Base-by-base conservation (phyloP, 192 early-diverging fungal species). In the Coemansia sp. region DNA sequence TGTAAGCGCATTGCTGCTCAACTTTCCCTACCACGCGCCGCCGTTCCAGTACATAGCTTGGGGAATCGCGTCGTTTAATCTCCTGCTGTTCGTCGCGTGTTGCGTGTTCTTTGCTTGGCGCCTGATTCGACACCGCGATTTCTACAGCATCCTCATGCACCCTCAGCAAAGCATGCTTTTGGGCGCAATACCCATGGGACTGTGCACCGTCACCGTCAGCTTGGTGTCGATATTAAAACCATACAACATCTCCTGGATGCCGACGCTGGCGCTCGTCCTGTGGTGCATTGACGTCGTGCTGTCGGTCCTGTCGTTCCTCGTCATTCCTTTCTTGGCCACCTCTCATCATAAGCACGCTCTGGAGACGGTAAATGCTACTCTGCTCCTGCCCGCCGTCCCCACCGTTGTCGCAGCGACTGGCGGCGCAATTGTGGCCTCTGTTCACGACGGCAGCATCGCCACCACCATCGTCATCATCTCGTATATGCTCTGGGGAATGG, bases 171-270 rank as follows among this genome's bases (percentile, higher is more conserved):
- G 80, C 60, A 72, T 87, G 73, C 53, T 73, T 6, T 49, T 87
- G 39, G 86, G 86, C 42, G 67, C 83, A 0, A 71, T 84, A 10
- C 86, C 86, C 0, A 86, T 87, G 86, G 77, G 77, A 0, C 62
- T 86, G 35, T 65, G 70, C 37, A 85, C 84, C 8, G 43, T 87
- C 22, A 62, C 73, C 59, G 81, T 71, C 54, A 54, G 40, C 9
- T 37, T 77, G 0, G 59, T 77, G 0, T n/a, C 59, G 35, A 84
- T 77, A n/a, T 39, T 79, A 0, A 29, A 43, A 1, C 70, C 54
- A 6, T 69, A 73, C 10, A 56, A 63, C 39, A 32, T 57, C 7
- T 11, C 24, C 5, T 86, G 83, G 85, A 42, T 78, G 9, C 68
- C 79, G 3, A 67, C 49, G 12, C 39, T 87, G 45, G 77, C 63